Conservation (phyloP, 306 rosid species). For the Fragaria vesca region DNA sequence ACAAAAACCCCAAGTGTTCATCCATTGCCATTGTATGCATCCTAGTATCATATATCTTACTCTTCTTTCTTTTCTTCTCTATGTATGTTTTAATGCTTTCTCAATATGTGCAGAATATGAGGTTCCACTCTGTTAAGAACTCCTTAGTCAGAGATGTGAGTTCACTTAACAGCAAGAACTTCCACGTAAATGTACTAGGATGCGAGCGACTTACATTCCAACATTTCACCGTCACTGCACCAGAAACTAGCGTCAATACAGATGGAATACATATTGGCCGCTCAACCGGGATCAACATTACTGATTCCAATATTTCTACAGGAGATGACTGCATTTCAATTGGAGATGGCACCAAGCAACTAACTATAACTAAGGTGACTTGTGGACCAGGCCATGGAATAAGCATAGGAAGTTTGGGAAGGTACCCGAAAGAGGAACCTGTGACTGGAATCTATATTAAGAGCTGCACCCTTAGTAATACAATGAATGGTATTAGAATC, state of each 20-base stretch:
- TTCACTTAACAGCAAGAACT: background rate
- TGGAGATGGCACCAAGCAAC: background rate
- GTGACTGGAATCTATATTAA: background rate
- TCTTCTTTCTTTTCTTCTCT: background rate
- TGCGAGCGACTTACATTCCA: background rate
- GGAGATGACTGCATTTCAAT: slow-evolving; percentile 1
- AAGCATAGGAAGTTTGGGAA: slow-evolving; percentile 4
- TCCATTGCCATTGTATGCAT: background rate
- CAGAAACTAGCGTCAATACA: background rate
- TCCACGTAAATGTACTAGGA: background rate
- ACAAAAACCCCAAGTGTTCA: background rate
- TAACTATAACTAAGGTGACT: background rate
- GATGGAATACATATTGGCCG: background rate
- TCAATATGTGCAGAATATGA: slow-evolving; percentile 31
- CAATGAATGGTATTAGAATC: background rate
- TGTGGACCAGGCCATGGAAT: background rate
- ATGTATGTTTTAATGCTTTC: background rate
- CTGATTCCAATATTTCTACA: background rate
- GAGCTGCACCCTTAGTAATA: background rate
- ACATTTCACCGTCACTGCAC: background rate
- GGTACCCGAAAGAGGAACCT: background rate
- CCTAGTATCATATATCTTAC: background rate
- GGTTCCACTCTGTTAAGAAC: slow-evolving; percentile 19
- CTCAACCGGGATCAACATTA: slow-evolving; percentile 2
- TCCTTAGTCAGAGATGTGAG: background rate